Evolutionary conservation across 768 basidiomycete species (phyloP).

Genomic region (Solioccasus polychromus): DNA sequence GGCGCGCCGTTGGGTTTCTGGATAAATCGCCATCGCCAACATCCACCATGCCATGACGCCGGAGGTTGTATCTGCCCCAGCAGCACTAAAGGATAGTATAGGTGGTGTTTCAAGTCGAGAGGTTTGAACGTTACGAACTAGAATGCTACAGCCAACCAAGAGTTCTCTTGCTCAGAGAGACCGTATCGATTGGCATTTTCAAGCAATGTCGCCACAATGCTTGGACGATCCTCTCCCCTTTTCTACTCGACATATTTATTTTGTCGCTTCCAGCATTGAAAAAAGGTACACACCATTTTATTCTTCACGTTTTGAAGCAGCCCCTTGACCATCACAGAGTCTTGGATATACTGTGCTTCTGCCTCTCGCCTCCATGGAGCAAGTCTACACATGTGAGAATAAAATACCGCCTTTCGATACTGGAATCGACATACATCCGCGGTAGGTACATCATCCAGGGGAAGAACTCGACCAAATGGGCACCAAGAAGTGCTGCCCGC

Average conservation of each 20-base stretch:
- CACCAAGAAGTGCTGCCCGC: conserved; percentile 35
- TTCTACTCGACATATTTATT: background rate
- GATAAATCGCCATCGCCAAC: conserved; percentile 25
- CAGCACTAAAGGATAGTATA: background rate
- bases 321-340: background rate
- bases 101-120: background rate
- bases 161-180: conserved; percentile 11
- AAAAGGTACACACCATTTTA: background rate
- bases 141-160: conserved; percentile 15
- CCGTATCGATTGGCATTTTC: conserved; percentile 2
- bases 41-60: conserved; percentile 18
- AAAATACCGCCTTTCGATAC: no score
- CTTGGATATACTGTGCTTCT: background rate
- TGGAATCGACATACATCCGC: background rate
- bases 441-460: conserved; percentile 34
- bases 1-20: conserved; percentile 24
- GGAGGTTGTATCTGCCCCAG: conserved; percentile 4
- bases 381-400: background rate
- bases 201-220: background rate
- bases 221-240: background rate
- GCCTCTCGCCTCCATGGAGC: conserved; percentile 5
- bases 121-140: conserved; percentile 2
- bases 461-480: conserved; percentile 36
- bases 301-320: conserved; percentile 3
- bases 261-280: background rate